Evolutionary conservation across 441 rosid species (phyloP), one percentile per base, ranked within the genome.

Genomic region (Corymbia citriodora): DNA sequence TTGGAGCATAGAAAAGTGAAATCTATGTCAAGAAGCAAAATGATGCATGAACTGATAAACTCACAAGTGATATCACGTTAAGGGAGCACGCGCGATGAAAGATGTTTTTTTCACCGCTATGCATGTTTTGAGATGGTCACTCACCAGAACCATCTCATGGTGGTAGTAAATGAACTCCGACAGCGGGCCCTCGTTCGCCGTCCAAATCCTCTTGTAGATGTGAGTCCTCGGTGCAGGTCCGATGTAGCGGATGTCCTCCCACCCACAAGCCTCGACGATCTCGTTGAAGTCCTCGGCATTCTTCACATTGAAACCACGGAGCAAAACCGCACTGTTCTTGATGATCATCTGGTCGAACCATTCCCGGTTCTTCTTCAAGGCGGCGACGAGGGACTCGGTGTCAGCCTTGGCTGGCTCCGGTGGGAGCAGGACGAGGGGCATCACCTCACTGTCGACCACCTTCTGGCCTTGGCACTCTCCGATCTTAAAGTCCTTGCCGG

Each of bases 131-230:
- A 74, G n/a, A 6, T 2, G 36, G 48, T 45, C 81, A 87, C 95
- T 87, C 89, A 95, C 96, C 94, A 95, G 87, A 90, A 95, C 96
- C 98, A 96, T 96, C 90, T 96, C 98, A 82, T 96, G 97, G 90
- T 96, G 98, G 93, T 94, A 96, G 93, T 95, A 94, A 4, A 95
- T 94, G 94, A 94, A 94, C 88, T 96, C 97, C 15, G 96, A 95
- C 17, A 95, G 91, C 6, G 97, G 97, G 18, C 98, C 98, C 92
- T 96, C 98, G 68, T 96, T 95, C 52, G 98, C 98, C 8, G 97
- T 96, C 95, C 95, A 96, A 17, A 96, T 93, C 59, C 96, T 92
- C 87, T 95, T 95, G 88, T 95, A 91, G 18, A 96, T 68, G 55
- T 95, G 96, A 53, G 96, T 95, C 65, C 98, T 87, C 0, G 96